Evolutionary conservation across 345 rosid genomes (phyloP).

Genomic region (Eutrema japonicum): DNA sequence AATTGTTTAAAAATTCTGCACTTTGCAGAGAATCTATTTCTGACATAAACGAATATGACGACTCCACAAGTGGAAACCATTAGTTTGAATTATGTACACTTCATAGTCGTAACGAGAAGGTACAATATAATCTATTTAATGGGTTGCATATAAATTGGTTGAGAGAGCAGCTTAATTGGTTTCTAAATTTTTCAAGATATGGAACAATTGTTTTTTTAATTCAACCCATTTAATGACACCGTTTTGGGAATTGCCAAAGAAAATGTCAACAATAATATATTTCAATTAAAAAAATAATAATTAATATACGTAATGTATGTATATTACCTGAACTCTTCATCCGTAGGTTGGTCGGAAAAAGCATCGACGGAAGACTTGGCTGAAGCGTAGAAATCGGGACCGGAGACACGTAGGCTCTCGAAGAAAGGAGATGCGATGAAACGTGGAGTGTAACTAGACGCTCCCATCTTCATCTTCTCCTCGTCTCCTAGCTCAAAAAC

Average conservation of each 20-base stretch:
- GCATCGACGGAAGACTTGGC: slow-evolving; percentile 56
- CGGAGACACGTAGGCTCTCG: slow-evolving; percentile 72
- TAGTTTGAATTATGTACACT: not conserved
- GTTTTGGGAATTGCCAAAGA: slow-evolving; percentile 20
- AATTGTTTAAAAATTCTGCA: too few species aligned
- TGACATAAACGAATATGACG: too few species aligned
- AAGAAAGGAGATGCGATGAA: slow-evolving; percentile 91
- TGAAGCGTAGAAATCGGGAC: slow-evolving; percentile 71
- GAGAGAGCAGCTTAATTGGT: slow-evolving; percentile 17
- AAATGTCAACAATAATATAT: slow-evolving; percentile 32
- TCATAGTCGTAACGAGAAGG: not conserved
- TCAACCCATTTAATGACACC: slow-evolving; percentile 33
- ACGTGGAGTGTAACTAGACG: slow-evolving; percentile 67
- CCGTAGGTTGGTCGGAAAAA: slow-evolving; percentile 48
- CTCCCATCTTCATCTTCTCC: slow-evolving; percentile 67
- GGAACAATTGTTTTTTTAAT: not conserved
- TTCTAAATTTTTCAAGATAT: not conserved
- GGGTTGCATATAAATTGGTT: slow-evolving; percentile 8
- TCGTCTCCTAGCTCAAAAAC: slow-evolving; percentile 54
- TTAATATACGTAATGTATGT: not conserved
- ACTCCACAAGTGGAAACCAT: not conserved
- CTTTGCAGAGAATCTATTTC: too few species aligned
- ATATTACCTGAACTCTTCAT: slow-evolving; percentile 59
- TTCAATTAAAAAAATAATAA: not conserved
- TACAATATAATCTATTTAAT: not conserved